Conservation (phyloP, 1,139 yeast genomes). For the Suhomyces chickasaworum region DNA sequence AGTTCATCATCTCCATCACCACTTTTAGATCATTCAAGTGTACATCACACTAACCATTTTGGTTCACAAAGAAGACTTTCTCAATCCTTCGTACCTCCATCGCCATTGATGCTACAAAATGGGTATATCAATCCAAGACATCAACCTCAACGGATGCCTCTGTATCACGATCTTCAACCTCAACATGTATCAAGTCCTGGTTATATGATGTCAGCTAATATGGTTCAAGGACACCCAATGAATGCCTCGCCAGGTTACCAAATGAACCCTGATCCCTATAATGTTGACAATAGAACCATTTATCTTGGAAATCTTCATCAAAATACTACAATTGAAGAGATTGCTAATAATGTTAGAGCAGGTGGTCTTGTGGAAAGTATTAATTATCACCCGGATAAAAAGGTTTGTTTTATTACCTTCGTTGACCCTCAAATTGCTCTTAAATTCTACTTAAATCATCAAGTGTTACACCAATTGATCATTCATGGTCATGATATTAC, state of each 20-base stretch:
- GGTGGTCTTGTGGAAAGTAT: slow-evolving; percentile 51
- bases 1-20: slow-evolving; percentile 12
- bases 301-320: slow-evolving; percentile 50
- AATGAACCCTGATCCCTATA: slow-evolving; percentile 19
- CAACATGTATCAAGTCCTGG: slow-evolving; percentile 5
- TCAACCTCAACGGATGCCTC: slow-evolving; percentile 3
- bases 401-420: slow-evolving; percentile 49
- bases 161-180: slow-evolving; percentile 6
- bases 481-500: slow-evolving; percentile 48
- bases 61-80: slow-evolving; percentile 7
- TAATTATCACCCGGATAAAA: slow-evolving; percentile 38
- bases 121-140: slow-evolving; percentile 7
- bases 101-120: slow-evolving; percentile 10
- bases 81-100: slow-evolving; percentile 9
- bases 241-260: slow-evolving; percentile 8
- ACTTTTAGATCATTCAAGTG: slow-evolving; percentile 2
- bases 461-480: slow-evolving; percentile 47
- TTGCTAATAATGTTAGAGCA: slow-evolving; percentile 51
- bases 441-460: slow-evolving; percentile 47
- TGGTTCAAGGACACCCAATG: slow-evolving; percentile 4
- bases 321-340: slow-evolving; percentile 48
- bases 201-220: slow-evolving; percentile 5
- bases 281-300: slow-evolving; percentile 44
- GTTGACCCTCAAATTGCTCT: slow-evolving; percentile 46
- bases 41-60: slow-evolving; percentile 5